A percentile compares a stretch with the other conserved stretches of the same genome.
Conservation (phyloP, 768 basidiomycete genomes). For the Lactarius evosmus region DNA sequence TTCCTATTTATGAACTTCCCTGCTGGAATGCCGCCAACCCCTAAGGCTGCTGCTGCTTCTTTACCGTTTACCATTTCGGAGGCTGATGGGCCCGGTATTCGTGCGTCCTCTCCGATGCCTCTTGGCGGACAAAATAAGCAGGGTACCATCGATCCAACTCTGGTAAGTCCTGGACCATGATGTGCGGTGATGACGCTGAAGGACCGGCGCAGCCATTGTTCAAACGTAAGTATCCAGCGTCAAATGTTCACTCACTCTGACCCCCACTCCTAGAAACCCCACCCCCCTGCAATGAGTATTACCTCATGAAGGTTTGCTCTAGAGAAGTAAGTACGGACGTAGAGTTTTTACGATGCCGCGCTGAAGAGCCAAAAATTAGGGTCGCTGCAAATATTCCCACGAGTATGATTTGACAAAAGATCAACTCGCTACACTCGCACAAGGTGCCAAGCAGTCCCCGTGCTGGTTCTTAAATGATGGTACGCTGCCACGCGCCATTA, state of each 20-base stretch:
- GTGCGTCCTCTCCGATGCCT: neutral
- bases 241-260: conserved; percentile 15
- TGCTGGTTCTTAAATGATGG: conserved; percentile 84
- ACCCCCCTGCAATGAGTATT: conserved; percentile 83
- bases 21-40: neutral
- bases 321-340: conserved; percentile 47
- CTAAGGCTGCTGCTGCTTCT: neutral
- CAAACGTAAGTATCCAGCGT: conserved; percentile 16
- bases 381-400: conserved; percentile 78
- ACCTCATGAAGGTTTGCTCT: conserved; percentile 72
- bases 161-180: conserved; percentile 32
- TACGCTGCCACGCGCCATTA: conserved; percentile 30
- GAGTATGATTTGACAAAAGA: conserved; percentile 70
- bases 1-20: conserved; percentile 44
- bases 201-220: conserved; percentile 18
- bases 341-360: neutral
- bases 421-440: conserved; percentile 65
- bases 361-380: conserved; percentile 25
- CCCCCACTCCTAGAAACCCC: conserved; percentile 56
- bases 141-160: conserved; percentile 35
- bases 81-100: neutral
- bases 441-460: conserved; percentile 80
- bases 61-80: conserved; percentile 15
- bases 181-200: neutral
- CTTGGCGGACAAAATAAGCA: conserved; percentile 5